Conservation (phyloP, 2,329 filamentous ascomycete species). For the Colletotrichum gigasporum region DNA sequence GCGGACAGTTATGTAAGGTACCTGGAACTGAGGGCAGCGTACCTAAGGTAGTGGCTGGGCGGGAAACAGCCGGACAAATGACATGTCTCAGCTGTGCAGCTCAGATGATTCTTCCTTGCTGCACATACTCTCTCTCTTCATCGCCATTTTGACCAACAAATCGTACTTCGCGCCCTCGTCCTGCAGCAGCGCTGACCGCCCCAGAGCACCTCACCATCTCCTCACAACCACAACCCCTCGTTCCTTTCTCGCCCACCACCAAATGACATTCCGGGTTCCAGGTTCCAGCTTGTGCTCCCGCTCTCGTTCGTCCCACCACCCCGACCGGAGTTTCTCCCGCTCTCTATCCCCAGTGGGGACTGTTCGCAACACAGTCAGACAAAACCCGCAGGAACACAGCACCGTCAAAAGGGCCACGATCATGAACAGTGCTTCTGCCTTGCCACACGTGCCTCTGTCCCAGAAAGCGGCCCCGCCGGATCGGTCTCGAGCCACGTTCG, state of each 20-base stretch:
- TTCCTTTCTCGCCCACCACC: constrained; percentile 2
- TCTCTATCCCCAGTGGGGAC: constrained; percentile 9
- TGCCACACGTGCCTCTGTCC: constrained; percentile 17
- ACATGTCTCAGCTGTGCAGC: neutral
- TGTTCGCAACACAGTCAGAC: neutral
- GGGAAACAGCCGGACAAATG: neutral
- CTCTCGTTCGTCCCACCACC: neutral
- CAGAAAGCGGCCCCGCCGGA: constrained; percentile 22
- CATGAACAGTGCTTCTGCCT: constrained; percentile 7
- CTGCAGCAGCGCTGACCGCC: constrained; percentile 6
- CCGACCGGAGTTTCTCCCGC: neutral
- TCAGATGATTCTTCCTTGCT: constrained; percentile 8
- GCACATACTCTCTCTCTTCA: neutral
- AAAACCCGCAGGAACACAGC: constrained; percentile 2
- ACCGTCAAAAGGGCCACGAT: constrained; percentile 1
- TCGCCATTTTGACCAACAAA: constrained; percentile 7
- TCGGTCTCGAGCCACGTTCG: constrained; percentile 26
- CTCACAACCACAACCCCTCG: neutral
- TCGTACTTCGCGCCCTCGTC: neutral
- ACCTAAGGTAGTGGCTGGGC: neutral
- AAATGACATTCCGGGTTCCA: neutral
- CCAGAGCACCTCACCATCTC: neutral
- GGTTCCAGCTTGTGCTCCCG: neutral
- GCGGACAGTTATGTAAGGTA: constrained; percentile 26
- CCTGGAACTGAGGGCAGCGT: neutral